Conservation (phyloP, 768 basidiomycete species). For the Leccinum broughii region DNA sequence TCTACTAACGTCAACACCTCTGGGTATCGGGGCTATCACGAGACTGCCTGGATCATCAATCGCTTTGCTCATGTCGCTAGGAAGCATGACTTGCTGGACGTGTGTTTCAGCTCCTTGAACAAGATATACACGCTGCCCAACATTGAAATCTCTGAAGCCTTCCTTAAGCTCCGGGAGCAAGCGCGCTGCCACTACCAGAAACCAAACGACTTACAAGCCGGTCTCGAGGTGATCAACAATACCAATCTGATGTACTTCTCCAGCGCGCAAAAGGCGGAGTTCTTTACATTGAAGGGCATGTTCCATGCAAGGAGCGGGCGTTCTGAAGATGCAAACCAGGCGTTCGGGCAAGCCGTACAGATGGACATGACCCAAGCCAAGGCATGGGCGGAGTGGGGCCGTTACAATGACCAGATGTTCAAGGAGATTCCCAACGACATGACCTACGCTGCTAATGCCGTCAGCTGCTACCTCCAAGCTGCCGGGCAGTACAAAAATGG, state of each 20-base stretch:
- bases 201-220: conserved; percentile 88
- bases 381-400: conserved; percentile 99
- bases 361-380: conserved; percentile 94
- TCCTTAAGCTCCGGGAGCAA: conserved; percentile 97
- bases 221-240: conserved; percentile 98
- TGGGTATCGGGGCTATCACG: conserved; percentile 96
- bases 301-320: conserved; percentile 88
- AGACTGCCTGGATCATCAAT: conserved; percentile 99
- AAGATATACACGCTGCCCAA: conserved; percentile 99
- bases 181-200: conserved; percentile 98
- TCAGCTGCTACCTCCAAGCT: conserved; percentile 97
- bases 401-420: conserved; percentile 91
- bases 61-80: conserved; percentile 98
- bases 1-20: conserved; percentile 71
- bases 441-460: conserved; percentile 81
- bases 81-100: conserved; percentile 94
- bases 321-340: conserved; percentile 85
- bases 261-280: conserved; percentile 92
- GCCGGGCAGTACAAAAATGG: conserved; percentile 92
- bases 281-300: conserved; percentile 98
- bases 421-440: conserved; percentile 78
- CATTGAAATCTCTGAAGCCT: conserved; percentile 99
- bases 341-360: conserved; percentile 95
- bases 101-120: conserved; percentile 90
- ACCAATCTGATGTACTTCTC: conserved; percentile 99